phyloP scores from a whole-genome alignment of 306 rosid species.

The Prunus mume region DNA sequence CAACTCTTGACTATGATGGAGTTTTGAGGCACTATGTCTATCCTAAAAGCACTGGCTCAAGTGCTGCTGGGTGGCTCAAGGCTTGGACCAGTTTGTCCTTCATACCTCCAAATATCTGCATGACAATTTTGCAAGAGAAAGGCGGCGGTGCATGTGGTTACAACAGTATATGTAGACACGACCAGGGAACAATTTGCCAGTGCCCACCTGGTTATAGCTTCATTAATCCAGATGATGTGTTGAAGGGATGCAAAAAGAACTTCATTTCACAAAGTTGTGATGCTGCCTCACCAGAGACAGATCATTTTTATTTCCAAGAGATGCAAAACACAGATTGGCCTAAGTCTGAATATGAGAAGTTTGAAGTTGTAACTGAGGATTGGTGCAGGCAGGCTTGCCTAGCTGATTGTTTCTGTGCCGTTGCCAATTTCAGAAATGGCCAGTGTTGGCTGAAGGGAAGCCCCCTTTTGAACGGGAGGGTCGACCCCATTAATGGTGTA shows the following conservation, averaged over 20 bases:
- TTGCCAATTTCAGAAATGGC: slow-evolving; percentile 29
- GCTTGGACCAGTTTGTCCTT: background rate
- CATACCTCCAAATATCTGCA: slow-evolving; percentile 19
- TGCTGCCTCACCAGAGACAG: slow-evolving; percentile 1
- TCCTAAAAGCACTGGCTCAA: background rate
- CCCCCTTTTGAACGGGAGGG: slow-evolving; percentile 48
- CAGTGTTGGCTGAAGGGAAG: slow-evolving; percentile 46
- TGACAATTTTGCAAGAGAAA: background rate
- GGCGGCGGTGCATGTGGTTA: slow-evolving; percentile 27
- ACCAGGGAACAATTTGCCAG: slow-evolving; percentile 16
- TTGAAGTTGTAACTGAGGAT: slow-evolving; percentile 14
- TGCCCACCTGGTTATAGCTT: slow-evolving; percentile 32
- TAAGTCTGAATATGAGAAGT: no score
- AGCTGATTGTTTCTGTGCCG: slow-evolving; percentile 50
- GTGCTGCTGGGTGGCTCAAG: background rate
- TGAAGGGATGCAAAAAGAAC: slow-evolving; percentile 35
- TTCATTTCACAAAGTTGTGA: slow-evolving; percentile 40
- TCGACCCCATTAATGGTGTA: background rate
- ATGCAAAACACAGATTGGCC: slow-evolving; percentile 25
- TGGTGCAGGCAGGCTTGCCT: slow-evolving; percentile 35
- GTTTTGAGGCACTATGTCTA: slow-evolving; percentile 10
- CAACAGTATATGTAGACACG: slow-evolving; percentile 30
- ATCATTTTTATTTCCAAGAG: slow-evolving; percentile 15
- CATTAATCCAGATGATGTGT: slow-evolving; percentile 34
- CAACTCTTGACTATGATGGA: slow-evolving; percentile 42